These are phyloP conservation scores for Lasiodiplodia citricola DNA, from an alignment of 2,329 filamentous ascomycete species.

Conservation along the genomic window DNA sequence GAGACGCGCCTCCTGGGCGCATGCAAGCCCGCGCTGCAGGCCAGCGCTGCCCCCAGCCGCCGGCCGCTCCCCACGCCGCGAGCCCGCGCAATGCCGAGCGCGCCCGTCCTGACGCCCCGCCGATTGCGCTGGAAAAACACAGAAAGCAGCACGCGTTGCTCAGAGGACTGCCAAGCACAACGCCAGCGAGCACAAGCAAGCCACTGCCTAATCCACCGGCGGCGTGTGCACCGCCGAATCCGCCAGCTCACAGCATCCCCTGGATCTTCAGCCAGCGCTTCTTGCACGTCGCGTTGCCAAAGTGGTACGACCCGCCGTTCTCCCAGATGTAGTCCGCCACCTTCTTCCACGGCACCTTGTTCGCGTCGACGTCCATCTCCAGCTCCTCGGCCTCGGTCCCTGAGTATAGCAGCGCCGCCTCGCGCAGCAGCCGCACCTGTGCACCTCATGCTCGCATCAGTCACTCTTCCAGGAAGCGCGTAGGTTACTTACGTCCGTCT, in stretches of 20 bases:
- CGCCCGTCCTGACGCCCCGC: constrained; percentile 2
- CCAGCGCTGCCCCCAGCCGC: background rate
- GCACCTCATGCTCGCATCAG: background rate
- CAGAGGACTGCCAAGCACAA: background rate
- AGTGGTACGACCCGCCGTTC: constrained; percentile 62
- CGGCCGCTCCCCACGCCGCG: background rate
- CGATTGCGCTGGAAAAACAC: constrained; percentile 16
- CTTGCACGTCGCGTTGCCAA: constrained; percentile 66
- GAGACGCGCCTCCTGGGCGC: background rate
- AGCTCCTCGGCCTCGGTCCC: constrained; percentile 1
- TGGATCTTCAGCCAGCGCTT: constrained; percentile 62
- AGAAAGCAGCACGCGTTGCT: background rate
- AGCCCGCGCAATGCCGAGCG: constrained; percentile 7
- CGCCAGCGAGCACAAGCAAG: background rate
- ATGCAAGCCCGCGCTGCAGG: background rate
- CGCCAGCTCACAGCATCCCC: background rate
- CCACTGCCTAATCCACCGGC: background rate
- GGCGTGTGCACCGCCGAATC: background rate
- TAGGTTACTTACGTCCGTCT: constrained; percentile 63
- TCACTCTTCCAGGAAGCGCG: background rate
- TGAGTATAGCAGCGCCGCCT: constrained; percentile 12
- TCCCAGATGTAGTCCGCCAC: constrained; percentile 59
- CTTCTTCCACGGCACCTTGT: constrained; percentile 64
- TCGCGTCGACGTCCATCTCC: constrained; percentile 22
- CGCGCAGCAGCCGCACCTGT: constrained; percentile 22